A percentile compares a stretch with the other conserved stretches of the same genome.
phyloP scores from a whole-genome alignment of 108 stramenopile species.

The Asterionellopsis glacialis region DNA sequence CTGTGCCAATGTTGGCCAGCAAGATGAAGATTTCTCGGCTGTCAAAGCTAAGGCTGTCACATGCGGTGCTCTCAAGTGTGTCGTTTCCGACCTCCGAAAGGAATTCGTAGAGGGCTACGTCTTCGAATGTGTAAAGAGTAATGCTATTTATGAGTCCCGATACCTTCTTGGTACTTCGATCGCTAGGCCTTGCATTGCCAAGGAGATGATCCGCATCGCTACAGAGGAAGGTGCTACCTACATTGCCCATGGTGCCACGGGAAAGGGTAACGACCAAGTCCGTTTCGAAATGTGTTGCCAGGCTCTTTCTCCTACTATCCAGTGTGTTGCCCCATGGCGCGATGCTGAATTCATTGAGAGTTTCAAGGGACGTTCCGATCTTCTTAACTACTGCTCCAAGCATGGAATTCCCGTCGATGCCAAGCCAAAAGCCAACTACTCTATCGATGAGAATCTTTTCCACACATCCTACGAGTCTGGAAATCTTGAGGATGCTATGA shows the following conservation, averaged over 20 bases:
- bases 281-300: conserved; percentile 99
- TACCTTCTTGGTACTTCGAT: conserved; percentile 95
- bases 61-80: conserved; percentile 84
- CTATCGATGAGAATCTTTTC: conserved; percentile 97
- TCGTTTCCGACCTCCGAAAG: conserved; percentile 90
- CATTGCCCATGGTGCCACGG: conserved; percentile 98
- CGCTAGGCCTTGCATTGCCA: conserved; percentile 97
- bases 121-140: conserved; percentile 92
- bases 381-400: conserved; percentile 94
- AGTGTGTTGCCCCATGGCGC: conserved; percentile 97
- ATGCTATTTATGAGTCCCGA: conserved; percentile 92
- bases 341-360: conserved; percentile 93
- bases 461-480: conserved; percentile 98
- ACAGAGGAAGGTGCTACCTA: conserved; percentile 84
- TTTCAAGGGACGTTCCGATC: conserved; percentile 92
- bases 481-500: conserved; percentile 87
- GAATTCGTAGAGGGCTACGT: conserved; percentile 97
- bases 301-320: conserved; percentile 90
- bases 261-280: conserved; percentile 99
- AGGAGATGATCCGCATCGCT: conserved; percentile 98
- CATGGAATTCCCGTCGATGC: conserved; percentile 95
- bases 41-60: conserved; percentile 86
- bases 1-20: conserved; percentile 93
- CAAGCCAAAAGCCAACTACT: conserved; percentile 95
- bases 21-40: conserved; percentile 81